Conservation (phyloP, 495 filamentous ascomycete genomes). For the Annulohypoxylon bovei region DNA sequence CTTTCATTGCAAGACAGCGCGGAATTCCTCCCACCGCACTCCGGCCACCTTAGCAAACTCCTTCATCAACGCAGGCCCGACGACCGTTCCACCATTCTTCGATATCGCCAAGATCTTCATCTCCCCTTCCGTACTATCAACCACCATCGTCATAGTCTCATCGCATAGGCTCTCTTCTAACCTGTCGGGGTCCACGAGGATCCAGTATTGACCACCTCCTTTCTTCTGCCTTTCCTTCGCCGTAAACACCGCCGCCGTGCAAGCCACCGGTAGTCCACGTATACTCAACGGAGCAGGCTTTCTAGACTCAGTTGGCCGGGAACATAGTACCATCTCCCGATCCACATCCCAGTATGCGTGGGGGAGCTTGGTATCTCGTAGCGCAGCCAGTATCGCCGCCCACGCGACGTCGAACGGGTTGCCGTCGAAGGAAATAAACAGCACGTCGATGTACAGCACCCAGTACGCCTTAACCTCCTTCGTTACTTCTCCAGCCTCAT, state of each 20-base stretch:
- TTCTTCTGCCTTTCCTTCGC: slow-evolving; percentile 66
- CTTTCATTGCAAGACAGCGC: slow-evolving; percentile 29
- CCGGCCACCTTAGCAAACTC: slow-evolving; percentile 53
- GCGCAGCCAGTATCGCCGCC: slow-evolving; percentile 83
- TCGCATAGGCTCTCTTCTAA: slow-evolving; percentile 85
- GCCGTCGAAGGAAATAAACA: slow-evolving; percentile 90
- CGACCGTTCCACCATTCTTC: slow-evolving; percentile 77
- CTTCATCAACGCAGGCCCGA: slow-evolving; percentile 52
- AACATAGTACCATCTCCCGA: slow-evolving; percentile 79
- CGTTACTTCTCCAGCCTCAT: slow-evolving; percentile 37
- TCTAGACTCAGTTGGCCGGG: slow-evolving; percentile 53
- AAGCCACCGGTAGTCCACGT: slow-evolving; percentile 72
- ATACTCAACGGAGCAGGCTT: slow-evolving; percentile 62
- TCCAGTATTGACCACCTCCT: slow-evolving; percentile 68
- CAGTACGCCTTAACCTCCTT: slow-evolving; percentile 83
- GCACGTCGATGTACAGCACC: slow-evolving; percentile 90
- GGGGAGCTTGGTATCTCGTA: slow-evolving; percentile 81
- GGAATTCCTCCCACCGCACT: slow-evolving; percentile 55
- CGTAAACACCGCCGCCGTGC: slow-evolving; percentile 77
- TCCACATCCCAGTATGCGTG: slow-evolving; percentile 87
- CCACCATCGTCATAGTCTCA: slow-evolving; percentile 77
- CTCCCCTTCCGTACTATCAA: slow-evolving; percentile 66
- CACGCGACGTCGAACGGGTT: slow-evolving; percentile 92
- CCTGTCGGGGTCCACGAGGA: slow-evolving; percentile 87
- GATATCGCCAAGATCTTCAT: slow-evolving; percentile 73